Base-by-base conservation (phyloP, 1,284 basidiomycete species). In the Austropuccinia psidii region DNA sequence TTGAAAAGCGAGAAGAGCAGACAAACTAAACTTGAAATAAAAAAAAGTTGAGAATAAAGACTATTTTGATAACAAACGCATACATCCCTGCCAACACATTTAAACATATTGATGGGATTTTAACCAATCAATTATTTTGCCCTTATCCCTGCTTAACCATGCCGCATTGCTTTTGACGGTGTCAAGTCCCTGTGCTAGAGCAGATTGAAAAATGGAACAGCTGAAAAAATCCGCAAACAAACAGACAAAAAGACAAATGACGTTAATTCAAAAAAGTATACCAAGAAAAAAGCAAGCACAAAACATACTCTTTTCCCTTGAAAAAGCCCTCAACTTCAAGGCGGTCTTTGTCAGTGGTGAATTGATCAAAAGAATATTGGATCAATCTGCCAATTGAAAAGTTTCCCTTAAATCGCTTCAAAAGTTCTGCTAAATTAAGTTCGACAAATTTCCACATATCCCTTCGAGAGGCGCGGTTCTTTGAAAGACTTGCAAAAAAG, bases 331-430 rank as follows among this genome's bases (percentile, higher is more conserved):
- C 85, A 27, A 87, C 85, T 7, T 84, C 84, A 62, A 87, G 81
- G 31, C 87, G 85, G 81, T 96, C 93, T 76, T 87, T 82, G 76
- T 88, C 83, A 21, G 85, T 86, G 21, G 88, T 86, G 75, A 96
- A 83, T 47, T 82, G 81, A 35, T 82, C 81, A 81, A 92, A 87
- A 7, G 87, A 83, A 70, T 83, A 82, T 86, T 79, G 76, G 54
- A 81, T 78, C 29, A 83, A 77, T 39, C 79, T 69, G 33, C 76
- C 76, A 45, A 80, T 77, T 41, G 78, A 79, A 49, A 79, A 79
- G 73, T 78, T 78, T 58, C 72, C 52, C 84, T 79, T 80, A 86
- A 89, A 93, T 86, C 49, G 89, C 87, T 73, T 87, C 84, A 75
- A 73, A 45, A 83, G 76, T 47, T 77, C 74, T 39, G 79, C 79